These are phyloP conservation scores for Hanseniaspora taiwanica DNA, from an alignment of 805 yeast genomes.

Conservation along the genomic window DNA sequence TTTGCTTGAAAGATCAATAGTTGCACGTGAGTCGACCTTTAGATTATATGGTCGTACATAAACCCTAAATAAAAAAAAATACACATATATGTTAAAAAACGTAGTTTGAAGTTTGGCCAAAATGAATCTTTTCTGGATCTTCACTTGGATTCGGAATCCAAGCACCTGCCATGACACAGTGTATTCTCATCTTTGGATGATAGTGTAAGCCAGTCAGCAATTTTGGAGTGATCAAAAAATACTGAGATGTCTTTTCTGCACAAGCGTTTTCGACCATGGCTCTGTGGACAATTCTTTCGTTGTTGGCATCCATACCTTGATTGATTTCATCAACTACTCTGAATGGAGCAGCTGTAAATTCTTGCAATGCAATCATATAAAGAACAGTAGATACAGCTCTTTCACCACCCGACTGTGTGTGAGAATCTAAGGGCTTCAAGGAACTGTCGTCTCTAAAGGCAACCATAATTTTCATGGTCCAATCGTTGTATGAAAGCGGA, in stretches of 20 bases:
- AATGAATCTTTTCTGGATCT: slow-evolving; percentile 19
- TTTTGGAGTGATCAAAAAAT: slow-evolving; percentile 88
- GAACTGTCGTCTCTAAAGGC: slow-evolving; percentile 69
- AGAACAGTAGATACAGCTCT: slow-evolving; percentile 89
- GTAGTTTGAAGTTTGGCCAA: slow-evolving; percentile 26
- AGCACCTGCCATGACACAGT: slow-evolving; percentile 61
- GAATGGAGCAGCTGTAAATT: slow-evolving; percentile 77
- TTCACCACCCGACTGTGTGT: slow-evolving; percentile 95
- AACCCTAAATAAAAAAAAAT: not conserved
- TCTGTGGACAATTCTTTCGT: slow-evolving; percentile 76
- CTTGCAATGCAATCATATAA: slow-evolving; percentile 82
- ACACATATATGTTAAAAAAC: slow-evolving; percentile 6
- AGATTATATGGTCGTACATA: no score
- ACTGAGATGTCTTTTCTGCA: slow-evolving; percentile 51
- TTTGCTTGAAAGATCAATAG: not conserved
- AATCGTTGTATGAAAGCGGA: slow-evolving; percentile 40
- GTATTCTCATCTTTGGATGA: slow-evolving; percentile 68
- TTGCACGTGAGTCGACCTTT: no score
- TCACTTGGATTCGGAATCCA: slow-evolving; percentile 29
- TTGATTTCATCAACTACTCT: slow-evolving; percentile 95
- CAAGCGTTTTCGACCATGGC: slow-evolving; percentile 81
- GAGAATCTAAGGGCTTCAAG: slow-evolving; percentile 63
- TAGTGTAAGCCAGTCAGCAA: slow-evolving; percentile 65
- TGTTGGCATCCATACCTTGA: slow-evolving; percentile 95
- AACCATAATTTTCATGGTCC: slow-evolving; percentile 78